Evolutionary conservation across 2,329 filamentous ascomycete species (phyloP), one percentile per base, ranked within the genome.

Genomic region (Aspergillus ochraceus): DNA sequence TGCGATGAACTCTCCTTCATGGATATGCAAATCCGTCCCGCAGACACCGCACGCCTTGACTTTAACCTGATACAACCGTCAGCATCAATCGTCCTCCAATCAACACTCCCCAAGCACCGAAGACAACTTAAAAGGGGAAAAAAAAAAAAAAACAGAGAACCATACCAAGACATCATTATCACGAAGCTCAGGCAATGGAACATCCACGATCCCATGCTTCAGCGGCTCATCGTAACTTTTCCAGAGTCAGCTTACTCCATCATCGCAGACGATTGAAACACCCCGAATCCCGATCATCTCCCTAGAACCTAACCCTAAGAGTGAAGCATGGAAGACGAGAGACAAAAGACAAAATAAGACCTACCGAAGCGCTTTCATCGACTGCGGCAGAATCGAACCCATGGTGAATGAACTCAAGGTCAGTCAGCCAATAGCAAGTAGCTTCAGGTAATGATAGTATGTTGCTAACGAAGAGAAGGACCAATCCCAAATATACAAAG

Each of bases 41-140:
- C 85, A 88, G 62, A 88, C 84, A 78, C 86, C 85, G 66, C 84
- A 87, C 57, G 84, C 87, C 76, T 88, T 88, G 70, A 89, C 86
- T 76, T 89, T 87, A 75, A 88, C 76, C 78, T 82, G 53, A 50
- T 30, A 22, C 6, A 54, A 12, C 19, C n/a, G 30, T 52, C 24
- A 29, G n/a, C 20, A 52, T 14, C 39, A 29, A 5, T 26, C 29
- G 20, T 24, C 30, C 32, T 36, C 32, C 11, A 2, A 36, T 17
- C 32, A 36, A 2, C 32, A 2, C 11, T 12, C 32, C 17, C 17
- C 10, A 36, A 36, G 8, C 30, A 36, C 10, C 30, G 9, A 14
- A 36, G 9, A 32, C 29, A 22, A 51, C 32, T 20, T 8, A 4
- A 9, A 9, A 36, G 4, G n/a, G 29, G 24, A 26, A 14, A 20